These are phyloP conservation scores for Leucosporidium scottii DNA, from an alignment of 768 basidiomycete species.

Conservation along the genomic window DNA sequence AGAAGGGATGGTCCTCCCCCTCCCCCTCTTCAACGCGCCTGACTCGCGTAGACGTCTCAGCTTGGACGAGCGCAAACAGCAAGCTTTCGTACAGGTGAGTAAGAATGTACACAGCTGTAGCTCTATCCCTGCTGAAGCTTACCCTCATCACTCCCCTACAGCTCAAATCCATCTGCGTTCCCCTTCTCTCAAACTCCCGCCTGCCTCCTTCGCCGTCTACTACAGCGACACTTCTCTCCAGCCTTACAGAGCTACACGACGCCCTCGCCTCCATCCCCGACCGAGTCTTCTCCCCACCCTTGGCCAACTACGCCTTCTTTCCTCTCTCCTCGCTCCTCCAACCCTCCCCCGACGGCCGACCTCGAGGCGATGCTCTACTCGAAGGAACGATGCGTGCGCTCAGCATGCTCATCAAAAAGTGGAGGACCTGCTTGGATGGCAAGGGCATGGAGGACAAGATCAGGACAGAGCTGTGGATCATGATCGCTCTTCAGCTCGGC, in stretches of 20 bases:
- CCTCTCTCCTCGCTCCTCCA: constrained; percentile 78
- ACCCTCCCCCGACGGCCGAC: constrained; percentile 60
- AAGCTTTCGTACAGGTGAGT: constrained; percentile 12
- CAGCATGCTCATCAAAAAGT: constrained; percentile 56
- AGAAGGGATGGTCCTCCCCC: background rate
- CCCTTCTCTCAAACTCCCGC: constrained; percentile 61
- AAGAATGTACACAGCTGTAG: background rate
- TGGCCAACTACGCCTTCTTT: constrained; percentile 78
- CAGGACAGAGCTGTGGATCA: constrained; percentile 65
- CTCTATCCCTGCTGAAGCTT: background rate
- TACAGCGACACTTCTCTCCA: constrained; percentile 48
- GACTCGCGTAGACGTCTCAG: background rate
- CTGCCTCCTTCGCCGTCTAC: constrained; percentile 53
- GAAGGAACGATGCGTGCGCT: constrained; percentile 45
- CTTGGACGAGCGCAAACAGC: constrained; percentile 9
- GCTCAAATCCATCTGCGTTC: constrained; percentile 71
- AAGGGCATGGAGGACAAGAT: constrained; percentile 26
- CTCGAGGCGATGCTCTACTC: constrained; percentile 67
- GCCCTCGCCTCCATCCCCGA: constrained; percentile 45
- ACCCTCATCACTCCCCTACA: constrained; percentile 16
- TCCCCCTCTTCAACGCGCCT: background rate
- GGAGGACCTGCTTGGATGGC: constrained; percentile 45
- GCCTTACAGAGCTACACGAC: constrained; percentile 55
- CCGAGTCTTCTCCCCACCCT: constrained; percentile 49
- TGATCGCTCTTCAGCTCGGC: constrained; percentile 60